phyloP scores from a whole-genome alignment of 2,329 filamentous ascomycete genomes.

The Gnomoniopsis smithogilvyi region DNA sequence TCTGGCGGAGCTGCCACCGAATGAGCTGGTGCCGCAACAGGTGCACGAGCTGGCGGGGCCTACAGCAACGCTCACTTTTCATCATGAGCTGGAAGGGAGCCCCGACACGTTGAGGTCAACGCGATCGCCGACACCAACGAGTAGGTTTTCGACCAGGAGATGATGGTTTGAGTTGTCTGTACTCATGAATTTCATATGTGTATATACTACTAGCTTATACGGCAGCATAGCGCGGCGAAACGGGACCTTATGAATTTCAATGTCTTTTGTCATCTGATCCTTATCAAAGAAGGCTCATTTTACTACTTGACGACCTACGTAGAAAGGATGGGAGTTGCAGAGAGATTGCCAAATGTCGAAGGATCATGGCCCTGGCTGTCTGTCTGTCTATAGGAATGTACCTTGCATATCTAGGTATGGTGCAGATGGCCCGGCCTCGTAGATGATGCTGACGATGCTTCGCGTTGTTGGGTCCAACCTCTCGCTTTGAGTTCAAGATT shows the following conservation, averaged over 20 bases:
- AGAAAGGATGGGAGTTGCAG: neutral
- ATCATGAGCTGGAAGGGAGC: neutral
- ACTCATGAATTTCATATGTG: neutral
- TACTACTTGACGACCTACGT: neutral
- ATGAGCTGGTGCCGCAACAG: neutral
- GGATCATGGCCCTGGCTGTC: neutral
- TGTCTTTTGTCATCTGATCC: neutral
- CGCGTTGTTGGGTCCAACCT: neutral
- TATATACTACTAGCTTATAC: neutral
- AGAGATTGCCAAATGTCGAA: neutral
- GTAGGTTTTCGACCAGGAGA: neutral
- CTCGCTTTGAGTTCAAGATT: neutral
- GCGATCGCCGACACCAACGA: neutral
- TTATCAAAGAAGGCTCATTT: too few species aligned
- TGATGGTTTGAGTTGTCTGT: neutral
- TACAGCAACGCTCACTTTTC: neutral
- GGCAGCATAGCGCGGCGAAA: conserved; percentile 1
- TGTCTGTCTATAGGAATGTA: neutral
- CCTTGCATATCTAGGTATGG: too few species aligned
- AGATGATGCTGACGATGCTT: neutral
- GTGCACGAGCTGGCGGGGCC: conserved; percentile 8
- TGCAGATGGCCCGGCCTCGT: neutral
- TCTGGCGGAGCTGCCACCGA: conserved; percentile 5
- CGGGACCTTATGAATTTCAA: neutral
- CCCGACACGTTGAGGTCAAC: neutral